Percentiles rank a stretch among this genome's conserved stretches.
These are phyloP conservation scores for Cryomyces minteri DNA, from an alignment of 495 filamentous ascomycete species.

Conservation along the genomic window DNA sequence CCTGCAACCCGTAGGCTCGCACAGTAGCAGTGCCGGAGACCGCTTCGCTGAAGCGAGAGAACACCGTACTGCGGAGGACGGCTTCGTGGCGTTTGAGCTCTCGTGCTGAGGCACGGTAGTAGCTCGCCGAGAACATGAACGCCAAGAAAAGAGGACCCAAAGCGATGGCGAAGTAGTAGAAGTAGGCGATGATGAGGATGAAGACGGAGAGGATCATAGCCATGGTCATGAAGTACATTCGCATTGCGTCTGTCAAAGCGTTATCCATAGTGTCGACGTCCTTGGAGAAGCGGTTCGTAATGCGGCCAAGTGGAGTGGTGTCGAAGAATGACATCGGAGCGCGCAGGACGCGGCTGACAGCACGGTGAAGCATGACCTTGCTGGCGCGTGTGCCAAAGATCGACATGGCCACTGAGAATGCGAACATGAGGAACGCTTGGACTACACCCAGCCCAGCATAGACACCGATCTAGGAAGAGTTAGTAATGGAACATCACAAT, in stretches of 20 bases:
- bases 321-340: conserved; percentile 98
- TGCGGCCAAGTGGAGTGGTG: conserved; percentile 87
- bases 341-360: conserved; percentile 61
- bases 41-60: conserved; percentile 81
- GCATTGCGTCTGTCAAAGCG: conserved; percentile 70
- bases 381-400: conserved; percentile 64
- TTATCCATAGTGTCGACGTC: conserved; percentile 96
- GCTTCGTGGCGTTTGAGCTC: conserved; percentile 91
- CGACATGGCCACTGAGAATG: conserved; percentile 47
- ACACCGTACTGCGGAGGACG: conserved; percentile 69
- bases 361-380: conserved; percentile 66
- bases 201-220: conserved; percentile 57
- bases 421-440: conserved; percentile 67
- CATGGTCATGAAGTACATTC: conserved; percentile 81
- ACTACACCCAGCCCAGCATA: conserved; percentile 59
- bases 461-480: conserved; percentile 41
- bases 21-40: conserved; percentile 70
- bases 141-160: conserved; percentile 61
- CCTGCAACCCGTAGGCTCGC: conserved; percentile 67
- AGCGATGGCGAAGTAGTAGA: conserved; percentile 85
- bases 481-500: conserved; percentile 1
- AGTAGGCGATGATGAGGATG: conserved; percentile 76
- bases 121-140: conserved; percentile 68
- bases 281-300: conserved; percentile 91
- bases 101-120: conserved; percentile 79